Evolutionary conservation across 345 rosid species (phyloP).

Genomic region (Pugionium cornutum): DNA sequence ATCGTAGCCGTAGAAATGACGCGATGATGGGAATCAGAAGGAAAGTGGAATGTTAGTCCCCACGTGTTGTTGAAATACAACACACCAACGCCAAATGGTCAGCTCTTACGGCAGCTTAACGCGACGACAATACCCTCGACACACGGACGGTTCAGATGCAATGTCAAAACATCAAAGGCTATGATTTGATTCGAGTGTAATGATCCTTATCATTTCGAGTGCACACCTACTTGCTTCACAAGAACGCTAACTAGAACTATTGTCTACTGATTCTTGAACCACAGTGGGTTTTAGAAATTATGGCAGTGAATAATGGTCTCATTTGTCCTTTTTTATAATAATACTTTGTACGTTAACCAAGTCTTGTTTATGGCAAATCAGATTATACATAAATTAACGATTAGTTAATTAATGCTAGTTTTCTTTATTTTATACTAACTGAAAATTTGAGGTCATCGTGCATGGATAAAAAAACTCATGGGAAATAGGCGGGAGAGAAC

Average conservation of each 20-base stretch:
- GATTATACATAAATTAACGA: too few relatives aligned
- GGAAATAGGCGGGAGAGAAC: slow-evolving; percentile 30
- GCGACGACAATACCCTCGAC: slow-evolving; percentile 38
- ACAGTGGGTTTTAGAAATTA: slow-evolving; percentile 32
- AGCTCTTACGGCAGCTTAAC: slow-evolving; percentile 46
- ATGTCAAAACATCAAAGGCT: slow-evolving; percentile 22
- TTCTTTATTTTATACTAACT: background rate
- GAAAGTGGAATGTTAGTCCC: background rate
- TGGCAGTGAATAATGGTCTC: slow-evolving; percentile 28
- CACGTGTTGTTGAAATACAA: slow-evolving; percentile 40
- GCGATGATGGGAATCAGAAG: too few relatives aligned
- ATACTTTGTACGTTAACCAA: too few relatives aligned
- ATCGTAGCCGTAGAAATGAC: too few relatives aligned
- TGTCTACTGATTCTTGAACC: slow-evolving; percentile 37
- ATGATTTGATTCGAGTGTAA: slow-evolving; percentile 24
- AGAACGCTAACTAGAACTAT: slow-evolving; percentile 29
- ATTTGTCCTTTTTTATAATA: too few relatives aligned
- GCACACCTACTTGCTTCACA: slow-evolving; percentile 32
- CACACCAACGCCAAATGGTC: slow-evolving; percentile 37
- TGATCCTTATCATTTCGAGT: slow-evolving; percentile 31
- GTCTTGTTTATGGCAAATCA: too few relatives aligned
- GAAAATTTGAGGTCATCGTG: slow-evolving; percentile 17
- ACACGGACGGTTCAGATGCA: slow-evolving; percentile 30
- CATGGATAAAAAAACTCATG: slow-evolving; percentile 29
- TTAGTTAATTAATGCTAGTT: background rate